Evolutionary conservation across 768 basidiomycete genomes (phyloP).

Genomic region (Fistulinella prunicolor): DNA sequence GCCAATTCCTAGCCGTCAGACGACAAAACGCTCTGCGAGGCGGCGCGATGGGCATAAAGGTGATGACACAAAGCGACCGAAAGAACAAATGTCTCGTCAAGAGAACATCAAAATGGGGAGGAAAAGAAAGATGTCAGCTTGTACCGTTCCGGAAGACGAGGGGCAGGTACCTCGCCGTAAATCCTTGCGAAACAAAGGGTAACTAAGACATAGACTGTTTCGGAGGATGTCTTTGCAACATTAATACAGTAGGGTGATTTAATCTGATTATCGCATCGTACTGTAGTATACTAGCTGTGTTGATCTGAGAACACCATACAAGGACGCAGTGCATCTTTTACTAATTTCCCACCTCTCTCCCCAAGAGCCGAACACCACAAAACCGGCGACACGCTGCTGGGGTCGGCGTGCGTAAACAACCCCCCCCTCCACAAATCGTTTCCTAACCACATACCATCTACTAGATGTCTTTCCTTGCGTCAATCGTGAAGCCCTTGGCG

Average conservation of each 20-base stretch:
- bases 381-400: constrained; percentile 22
- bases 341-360: constrained; percentile 33
- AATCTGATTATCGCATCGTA: no score
- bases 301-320: neutral
- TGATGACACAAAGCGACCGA: neutral
- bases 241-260: no score
- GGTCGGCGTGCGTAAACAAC: constrained; percentile 23
- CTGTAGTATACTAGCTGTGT: neutral
- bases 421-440: constrained; percentile 11
- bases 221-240: no score
- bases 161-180: constrained; percentile 16
- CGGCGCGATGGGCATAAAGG: no score
- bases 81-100: neutral
- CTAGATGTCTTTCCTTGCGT: constrained; percentile 61
- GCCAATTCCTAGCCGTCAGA: neutral
- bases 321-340: neutral
- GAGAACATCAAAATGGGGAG: constrained; percentile 4
- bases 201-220: no score
- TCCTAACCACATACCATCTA: constrained; percentile 13
- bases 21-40: no score
- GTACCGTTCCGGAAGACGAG: constrained; percentile 2
- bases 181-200: constrained; percentile 20
- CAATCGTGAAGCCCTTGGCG: constrained; percentile 66
- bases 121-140: constrained; percentile 24
- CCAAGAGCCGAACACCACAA: constrained; percentile 11